Evolutionary conservation across 1,284 basidiomycete genomes (phyloP).

Genomic region (Agroathelia rolfsii): DNA sequence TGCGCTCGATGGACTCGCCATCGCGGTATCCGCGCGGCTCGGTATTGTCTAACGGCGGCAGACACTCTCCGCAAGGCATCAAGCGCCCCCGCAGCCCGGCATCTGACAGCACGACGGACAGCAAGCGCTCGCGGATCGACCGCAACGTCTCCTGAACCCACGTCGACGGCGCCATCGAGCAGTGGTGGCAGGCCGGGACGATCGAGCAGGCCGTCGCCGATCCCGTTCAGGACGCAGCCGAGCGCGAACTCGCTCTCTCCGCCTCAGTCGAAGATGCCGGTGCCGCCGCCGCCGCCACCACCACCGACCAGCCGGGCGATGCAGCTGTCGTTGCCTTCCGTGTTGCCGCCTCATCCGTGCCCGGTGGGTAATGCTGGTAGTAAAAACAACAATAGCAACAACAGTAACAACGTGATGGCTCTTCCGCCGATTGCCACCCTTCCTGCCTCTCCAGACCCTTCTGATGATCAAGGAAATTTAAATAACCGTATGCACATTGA

Average conservation of each 20-base stretch:
- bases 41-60: conserved; percentile 8
- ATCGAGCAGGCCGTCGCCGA: conserved; percentile 25
- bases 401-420: too few relatives aligned
- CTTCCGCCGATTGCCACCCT: conserved; percentile 25
- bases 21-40: conserved; percentile 3
- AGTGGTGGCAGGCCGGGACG: conserved; percentile 14
- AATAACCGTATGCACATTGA: too few relatives aligned
- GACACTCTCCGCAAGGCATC: conserved; percentile 11
- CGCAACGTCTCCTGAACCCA: conserved; percentile 17
- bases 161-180: conserved; percentile 19
- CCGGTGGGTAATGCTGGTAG: conserved; percentile 25
- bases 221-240: conserved; percentile 29
- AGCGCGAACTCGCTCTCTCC: conserved; percentile 24
- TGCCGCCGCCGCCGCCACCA: conserved; percentile 16
- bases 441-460: conserved; percentile 14
- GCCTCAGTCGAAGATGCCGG: conserved; percentile 17
- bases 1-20: conserved; percentile 8
- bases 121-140: conserved; percentile 29
- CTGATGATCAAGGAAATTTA: conserved; percentile 5
- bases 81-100: conserved; percentile 30
- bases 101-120: conserved; percentile 21
- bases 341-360: conserved; percentile 26
- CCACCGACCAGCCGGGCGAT: conserved; percentile 23
- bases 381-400: too few relatives aligned
- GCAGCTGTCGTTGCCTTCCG: conserved; percentile 23